Percentiles rank a stretch among this genome's conserved stretches.
phyloP scores from a whole-genome alignment of 2,329 filamentous ascomycete genomes.

The Phialophora macrospora region DNA sequence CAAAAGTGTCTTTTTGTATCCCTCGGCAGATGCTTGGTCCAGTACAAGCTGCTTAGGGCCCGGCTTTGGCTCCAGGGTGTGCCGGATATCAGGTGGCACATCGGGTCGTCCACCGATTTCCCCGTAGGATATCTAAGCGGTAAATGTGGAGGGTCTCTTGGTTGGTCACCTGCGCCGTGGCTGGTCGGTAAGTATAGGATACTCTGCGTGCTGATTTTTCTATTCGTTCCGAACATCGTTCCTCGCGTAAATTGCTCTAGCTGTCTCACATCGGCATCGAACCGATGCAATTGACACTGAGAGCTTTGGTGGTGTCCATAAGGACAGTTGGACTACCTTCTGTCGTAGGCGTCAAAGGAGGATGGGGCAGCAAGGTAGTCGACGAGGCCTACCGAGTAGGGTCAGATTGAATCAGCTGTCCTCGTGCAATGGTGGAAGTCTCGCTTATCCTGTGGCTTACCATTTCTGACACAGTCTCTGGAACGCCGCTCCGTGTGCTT shows the following conservation, averaged over 20 bases:
- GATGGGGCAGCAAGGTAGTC: not conserved
- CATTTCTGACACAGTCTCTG: conserved; percentile 1
- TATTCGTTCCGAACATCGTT: not conserved
- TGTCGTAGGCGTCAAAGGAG: not conserved
- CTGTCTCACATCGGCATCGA: not conserved
- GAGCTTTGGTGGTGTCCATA: too few species aligned
- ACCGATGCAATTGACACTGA: not conserved
- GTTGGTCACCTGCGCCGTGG: not conserved
- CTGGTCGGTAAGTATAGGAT: not conserved
- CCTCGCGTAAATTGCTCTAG: not conserved
- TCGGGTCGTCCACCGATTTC: not conserved
- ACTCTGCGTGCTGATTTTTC: not conserved
- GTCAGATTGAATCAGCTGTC: not conserved
- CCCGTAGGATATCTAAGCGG: not conserved
- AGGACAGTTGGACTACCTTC: not conserved
- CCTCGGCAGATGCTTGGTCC: not conserved
- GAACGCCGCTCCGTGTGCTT: not conserved
- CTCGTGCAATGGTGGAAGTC: not conserved
- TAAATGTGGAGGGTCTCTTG: not conserved
- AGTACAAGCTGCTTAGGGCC: not conserved
- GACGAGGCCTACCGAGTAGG: not conserved
- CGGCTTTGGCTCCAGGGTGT: not conserved
- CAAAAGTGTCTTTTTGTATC: conserved; percentile 1
- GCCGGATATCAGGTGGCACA: not conserved
- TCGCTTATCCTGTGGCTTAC: not conserved